Evolutionary conservation across 768 basidiomycete species (phyloP).

Genomic region (Saitozyma podzolica): DNA sequence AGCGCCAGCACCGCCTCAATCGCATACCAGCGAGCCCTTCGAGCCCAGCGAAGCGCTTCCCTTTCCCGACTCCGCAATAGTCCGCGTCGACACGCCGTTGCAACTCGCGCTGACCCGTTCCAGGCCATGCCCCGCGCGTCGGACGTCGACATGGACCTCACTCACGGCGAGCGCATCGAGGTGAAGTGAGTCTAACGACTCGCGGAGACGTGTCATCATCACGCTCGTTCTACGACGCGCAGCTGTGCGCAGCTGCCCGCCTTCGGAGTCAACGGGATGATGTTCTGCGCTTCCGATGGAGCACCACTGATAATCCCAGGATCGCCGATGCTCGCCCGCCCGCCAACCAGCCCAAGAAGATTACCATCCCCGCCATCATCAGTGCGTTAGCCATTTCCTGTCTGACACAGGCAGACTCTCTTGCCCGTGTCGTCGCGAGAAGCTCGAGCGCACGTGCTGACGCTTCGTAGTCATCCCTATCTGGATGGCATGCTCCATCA

Average conservation of each 20-base stretch:
- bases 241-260: not conserved
- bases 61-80: not conserved
- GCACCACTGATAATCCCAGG: constrained; percentile 10
- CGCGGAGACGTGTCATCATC: not conserved
- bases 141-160: constrained; percentile 39
- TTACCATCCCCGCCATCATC: constrained; percentile 46
- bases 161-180: constrained; percentile 39
- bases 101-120: not conserved
- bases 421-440: not conserved
- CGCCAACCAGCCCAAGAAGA: constrained; percentile 45
- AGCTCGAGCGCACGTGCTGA: not conserved
- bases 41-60: constrained; percentile 9
- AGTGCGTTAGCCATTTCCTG: constrained; percentile 27
- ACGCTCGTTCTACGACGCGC: not conserved
- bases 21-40: constrained; percentile 2
- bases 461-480: constrained; percentile 62
- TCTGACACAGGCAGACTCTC: not conserved
- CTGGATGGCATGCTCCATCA: constrained; percentile 86
- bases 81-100: not conserved
- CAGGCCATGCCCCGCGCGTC: constrained; percentile 47
- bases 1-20: too few relatives aligned
- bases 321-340: constrained; percentile 29
- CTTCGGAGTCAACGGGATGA: not conserved
- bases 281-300: not conserved
- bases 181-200: constrained; percentile 36